phyloP scores from a whole-genome alignment of 176 grass and related monocot species.

The Chrysopogon serrulatus region DNA sequence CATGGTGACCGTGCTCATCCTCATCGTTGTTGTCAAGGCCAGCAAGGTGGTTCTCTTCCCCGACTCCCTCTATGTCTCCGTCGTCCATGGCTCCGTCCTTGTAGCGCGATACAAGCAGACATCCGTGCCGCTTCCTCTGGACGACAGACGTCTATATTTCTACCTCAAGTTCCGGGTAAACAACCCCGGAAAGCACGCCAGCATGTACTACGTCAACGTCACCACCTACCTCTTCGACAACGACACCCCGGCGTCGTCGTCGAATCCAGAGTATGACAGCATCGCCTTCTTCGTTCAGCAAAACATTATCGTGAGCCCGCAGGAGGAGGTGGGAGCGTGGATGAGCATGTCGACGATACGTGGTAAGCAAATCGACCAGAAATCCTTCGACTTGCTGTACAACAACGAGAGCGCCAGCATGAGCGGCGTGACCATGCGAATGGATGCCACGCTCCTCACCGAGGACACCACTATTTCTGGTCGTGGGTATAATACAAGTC shows the following conservation, averaged over 20 bases:
- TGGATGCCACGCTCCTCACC: not conserved
- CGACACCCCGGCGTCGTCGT: not conserved
- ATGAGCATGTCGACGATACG: not conserved
- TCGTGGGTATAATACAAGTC: not conserved
- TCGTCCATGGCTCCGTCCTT: not conserved
- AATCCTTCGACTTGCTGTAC: not conserved
- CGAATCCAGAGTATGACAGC: not conserved
- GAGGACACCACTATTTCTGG: too few species aligned
- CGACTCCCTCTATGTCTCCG: not conserved
- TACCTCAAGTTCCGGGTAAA: not conserved
- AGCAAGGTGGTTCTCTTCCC: not conserved
- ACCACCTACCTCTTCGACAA: not conserved
- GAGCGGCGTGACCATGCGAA: not conserved
- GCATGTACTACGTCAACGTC: not conserved
- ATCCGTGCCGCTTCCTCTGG: not conserved
- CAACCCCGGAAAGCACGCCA: not conserved
- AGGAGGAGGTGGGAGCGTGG: not conserved
- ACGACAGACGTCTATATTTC: too few species aligned
- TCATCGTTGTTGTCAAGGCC: not conserved
- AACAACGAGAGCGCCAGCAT: not conserved
- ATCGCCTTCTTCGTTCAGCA: not conserved
- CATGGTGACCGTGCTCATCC: not conserved
- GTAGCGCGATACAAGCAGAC: not conserved
- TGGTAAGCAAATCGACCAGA: not conserved
- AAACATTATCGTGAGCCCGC: not conserved